Base-by-base conservation (phyloP, 2,329 filamentous ascomycete species). In the Aspergillus flavus region DNA sequence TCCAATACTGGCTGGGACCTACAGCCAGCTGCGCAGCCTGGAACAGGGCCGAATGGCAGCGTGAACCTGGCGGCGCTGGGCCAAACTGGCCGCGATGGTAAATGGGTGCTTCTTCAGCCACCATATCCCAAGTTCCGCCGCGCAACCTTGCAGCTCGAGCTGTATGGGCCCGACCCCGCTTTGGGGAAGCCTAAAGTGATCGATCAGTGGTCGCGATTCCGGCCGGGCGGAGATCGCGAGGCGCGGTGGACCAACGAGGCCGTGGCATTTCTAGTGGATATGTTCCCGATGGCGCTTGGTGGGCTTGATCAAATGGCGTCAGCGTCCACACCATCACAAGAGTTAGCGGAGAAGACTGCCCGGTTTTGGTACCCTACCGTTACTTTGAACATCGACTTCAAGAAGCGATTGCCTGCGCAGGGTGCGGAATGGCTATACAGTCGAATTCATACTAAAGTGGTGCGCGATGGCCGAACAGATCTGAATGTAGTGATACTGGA, bases 341-440 rank as follows among this genome's bases (percentile, higher is more conserved):
- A 64, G 68, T 34, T 19, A 52, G 61, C 73, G 57, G 70, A 74
- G 45, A 57, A 70, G 48, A 73, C 72, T 43, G 76, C 77, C 3
- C 78, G 59, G 75, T 87, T 87, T 69, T 93, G 91, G 91, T 93
- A 92, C 73, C 91, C 91, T 0, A 96, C 92, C 0, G 76, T 96
- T 1, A 80, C 89, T 21, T 78, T 95, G 73, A 93, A 91, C 73
- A 71, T 96, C 26, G 92, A 96, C 66, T 81, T 93, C 45, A 95
- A 94, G 81, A 91, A 90, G 73, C 75, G 83, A 7, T 74, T 96
- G 52, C 91, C 91, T 0, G 78, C 80, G 4, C 85, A 86, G 48
- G 91, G 92, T 0, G 86, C 87, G 1, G 88, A 92, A 73, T 95
- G 90, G 88, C 73, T 96, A 59, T 89, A 89, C 69, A 81, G 88